These are phyloP conservation scores for Crotalaria pallida DNA, from an alignment of 306 rosid species.

Conservation along the genomic window DNA sequence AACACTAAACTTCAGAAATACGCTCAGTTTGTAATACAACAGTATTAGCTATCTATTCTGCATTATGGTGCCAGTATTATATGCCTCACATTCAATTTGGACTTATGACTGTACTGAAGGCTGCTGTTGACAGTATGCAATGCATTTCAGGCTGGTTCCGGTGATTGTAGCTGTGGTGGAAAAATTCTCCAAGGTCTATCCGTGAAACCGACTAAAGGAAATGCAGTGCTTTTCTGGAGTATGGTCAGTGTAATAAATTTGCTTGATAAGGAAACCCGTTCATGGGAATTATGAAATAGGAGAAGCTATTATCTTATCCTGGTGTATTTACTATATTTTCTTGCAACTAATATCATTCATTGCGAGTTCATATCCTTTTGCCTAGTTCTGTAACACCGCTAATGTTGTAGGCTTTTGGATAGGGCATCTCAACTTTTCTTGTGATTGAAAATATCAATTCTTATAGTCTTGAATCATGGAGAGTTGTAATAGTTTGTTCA, in stretches of 20 bases:
- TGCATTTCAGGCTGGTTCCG: slow-evolving; percentile 75
- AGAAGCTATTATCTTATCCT: background rate
- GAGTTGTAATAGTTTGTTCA: background rate
- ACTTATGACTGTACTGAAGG: background rate
- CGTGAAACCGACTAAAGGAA: slow-evolving; percentile 79
- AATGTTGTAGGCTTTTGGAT: background rate
- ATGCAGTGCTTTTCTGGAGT: slow-evolving; percentile 97
- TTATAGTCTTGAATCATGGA: background rate
- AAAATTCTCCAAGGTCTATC: slow-evolving; percentile 59
- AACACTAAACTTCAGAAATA: slow-evolving; percentile 4
- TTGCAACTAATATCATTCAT: background rate
- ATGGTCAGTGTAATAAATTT: slow-evolving; percentile 60
- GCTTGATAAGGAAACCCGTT: slow-evolving; percentile 8
- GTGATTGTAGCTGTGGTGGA: slow-evolving; percentile 90
- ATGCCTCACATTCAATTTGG: slow-evolving; percentile 1
- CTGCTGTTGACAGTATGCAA: slow-evolving; percentile 14
- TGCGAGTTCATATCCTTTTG: background rate
- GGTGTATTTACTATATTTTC: background rate
- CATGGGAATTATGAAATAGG: background rate
- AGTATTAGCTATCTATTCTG: slow-evolving; percentile 8
- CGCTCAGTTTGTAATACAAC: background rate
- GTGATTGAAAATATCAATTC: background rate
- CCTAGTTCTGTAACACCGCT: background rate
- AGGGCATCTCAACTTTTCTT: background rate
- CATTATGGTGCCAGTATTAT: background rate